Percentiles rank a stretch among this genome's conserved stretches.
Evolutionary conservation across 2,329 filamentous ascomycete genomes (phyloP).

Genomic region (Blumeriella jaapii): DNA sequence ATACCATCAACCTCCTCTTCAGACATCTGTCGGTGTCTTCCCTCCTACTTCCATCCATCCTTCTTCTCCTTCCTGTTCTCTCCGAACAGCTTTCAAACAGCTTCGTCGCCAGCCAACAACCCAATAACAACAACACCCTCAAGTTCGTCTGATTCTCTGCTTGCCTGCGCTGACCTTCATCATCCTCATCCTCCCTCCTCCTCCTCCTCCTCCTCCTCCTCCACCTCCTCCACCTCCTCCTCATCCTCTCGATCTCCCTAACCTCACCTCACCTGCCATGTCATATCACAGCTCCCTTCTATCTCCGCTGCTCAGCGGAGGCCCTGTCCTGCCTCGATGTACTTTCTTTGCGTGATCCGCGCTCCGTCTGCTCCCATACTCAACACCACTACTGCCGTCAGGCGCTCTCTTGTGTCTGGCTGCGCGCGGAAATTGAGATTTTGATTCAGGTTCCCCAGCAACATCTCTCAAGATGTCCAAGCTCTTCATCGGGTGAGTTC

Average conservation of each 20-base stretch:
- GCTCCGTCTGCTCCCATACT: conserved; percentile 24
- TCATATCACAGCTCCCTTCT: conserved; percentile 23
- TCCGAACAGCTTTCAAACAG: conserved; percentile 21
- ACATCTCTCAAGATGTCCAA: conserved; percentile 61
- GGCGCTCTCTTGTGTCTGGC: conserved; percentile 26
- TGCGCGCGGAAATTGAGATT: conserved; percentile 30
- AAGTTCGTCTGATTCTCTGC: conserved; percentile 28
- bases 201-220: conserved; percentile 15
- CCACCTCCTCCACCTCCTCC: conserved; percentile 14
- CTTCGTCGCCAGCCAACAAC: conserved; percentile 12
- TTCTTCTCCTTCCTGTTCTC: conserved; percentile 26
- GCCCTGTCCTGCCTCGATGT: conserved; percentile 28
- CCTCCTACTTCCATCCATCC: too few species aligned
- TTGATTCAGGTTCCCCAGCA: conserved; percentile 25
- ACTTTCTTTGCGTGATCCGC: conserved; percentile 27
- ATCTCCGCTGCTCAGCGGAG: conserved; percentile 23
- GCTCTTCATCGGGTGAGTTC: conserved; percentile 83
- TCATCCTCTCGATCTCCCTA: conserved; percentile 10
- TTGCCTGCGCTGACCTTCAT: conserved; percentile 25
- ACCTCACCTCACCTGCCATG: conserved; percentile 9
- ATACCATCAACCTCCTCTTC: too few species aligned
- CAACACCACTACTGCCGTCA: conserved; percentile 24
- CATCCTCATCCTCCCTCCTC: conserved; percentile 14
- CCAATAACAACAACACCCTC: conserved; percentile 5
- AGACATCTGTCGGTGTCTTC: too few species aligned